A percentile compares a stretch with the other conserved stretches of the same genome.
phyloP scores from a whole-genome alignment of 768 basidiomycete genomes.

The Leccinum olivaceopallidum region DNA sequence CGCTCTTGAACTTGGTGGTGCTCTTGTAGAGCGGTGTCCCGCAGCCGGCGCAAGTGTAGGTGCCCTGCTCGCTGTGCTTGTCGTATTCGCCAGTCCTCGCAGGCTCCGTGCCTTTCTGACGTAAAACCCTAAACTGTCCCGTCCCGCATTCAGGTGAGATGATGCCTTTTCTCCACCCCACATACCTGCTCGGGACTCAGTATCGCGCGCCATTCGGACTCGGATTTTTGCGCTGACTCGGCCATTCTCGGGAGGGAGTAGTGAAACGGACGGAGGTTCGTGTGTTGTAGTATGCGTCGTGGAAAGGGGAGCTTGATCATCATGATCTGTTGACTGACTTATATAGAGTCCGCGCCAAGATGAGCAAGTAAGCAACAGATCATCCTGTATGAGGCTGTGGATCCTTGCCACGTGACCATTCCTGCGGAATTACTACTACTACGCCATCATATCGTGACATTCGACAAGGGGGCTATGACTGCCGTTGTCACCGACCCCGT shows the following conservation, averaged over 20 bases:
- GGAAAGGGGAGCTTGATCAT: background rate
- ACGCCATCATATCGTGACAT: background rate
- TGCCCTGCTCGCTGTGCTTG: constrained; percentile 61
- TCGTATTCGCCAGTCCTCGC: constrained; percentile 82
- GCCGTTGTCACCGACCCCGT: background rate
- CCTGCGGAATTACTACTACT: no score
- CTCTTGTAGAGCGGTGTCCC: constrained; percentile 84
- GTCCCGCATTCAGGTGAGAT: background rate
- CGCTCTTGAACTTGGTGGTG: constrained; percentile 87
- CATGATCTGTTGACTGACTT: background rate
- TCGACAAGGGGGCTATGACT: no score
- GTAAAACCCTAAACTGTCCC: constrained; percentile 76
- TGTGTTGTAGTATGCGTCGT: background rate
- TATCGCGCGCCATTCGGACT: constrained; percentile 82
- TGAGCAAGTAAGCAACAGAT: no score
- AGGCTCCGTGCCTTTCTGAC: constrained; percentile 85
- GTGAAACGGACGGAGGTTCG: constrained; percentile 6
- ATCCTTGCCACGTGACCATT: no score
- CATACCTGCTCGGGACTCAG: constrained; percentile 78
- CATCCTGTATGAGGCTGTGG: no score
- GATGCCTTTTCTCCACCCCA: background rate
- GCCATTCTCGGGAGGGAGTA: constrained; percentile 15
- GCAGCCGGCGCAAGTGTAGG: constrained; percentile 81
- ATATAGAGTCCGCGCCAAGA: background rate
- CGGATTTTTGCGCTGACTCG: constrained; percentile 47